A percentile compares a stretch with the other conserved stretches of the same genome.
phyloP scores from a whole-genome alignment of 768 basidiomycete genomes.

The Serendipita indica region DNA sequence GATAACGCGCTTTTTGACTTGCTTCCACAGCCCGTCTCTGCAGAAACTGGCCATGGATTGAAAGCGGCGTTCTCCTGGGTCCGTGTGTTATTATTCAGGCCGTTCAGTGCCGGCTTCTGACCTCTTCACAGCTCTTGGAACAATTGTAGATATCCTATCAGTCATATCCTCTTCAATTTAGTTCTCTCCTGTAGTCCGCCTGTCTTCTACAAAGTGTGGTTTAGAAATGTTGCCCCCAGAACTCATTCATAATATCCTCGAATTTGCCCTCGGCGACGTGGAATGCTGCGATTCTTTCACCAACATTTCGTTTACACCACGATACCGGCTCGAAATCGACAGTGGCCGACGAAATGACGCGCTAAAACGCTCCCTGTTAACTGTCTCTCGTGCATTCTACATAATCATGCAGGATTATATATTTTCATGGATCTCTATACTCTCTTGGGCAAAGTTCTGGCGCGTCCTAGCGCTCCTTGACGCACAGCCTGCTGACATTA shows the following conservation, averaged over 20 bases:
- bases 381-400: background rate
- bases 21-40: too few species aligned
- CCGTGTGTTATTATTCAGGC: too few species aligned
- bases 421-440: background rate
- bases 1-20: too few species aligned
- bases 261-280: background rate
- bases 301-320: background rate
- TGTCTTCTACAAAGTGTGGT: too few species aligned
- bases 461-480: background rate
- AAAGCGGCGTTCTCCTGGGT: too few species aligned
- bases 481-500: too few species aligned
- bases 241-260: background rate
- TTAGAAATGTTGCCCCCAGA: constrained; percentile 6
- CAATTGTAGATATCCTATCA: too few species aligned
- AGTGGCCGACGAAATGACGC: background rate
- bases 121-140: too few species aligned
- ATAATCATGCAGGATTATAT: background rate
- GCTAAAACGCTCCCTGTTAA: background rate
- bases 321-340: background rate
- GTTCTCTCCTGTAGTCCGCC: too few species aligned
- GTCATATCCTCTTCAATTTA: too few species aligned
- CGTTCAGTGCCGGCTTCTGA: too few species aligned
- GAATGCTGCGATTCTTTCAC: background rate
- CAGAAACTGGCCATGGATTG: too few species aligned
- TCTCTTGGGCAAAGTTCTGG: background rate